These are phyloP conservation scores for Kuraishia capsulata DNA, from an alignment of 805 yeast genomes.

Conservation along the genomic window DNA sequence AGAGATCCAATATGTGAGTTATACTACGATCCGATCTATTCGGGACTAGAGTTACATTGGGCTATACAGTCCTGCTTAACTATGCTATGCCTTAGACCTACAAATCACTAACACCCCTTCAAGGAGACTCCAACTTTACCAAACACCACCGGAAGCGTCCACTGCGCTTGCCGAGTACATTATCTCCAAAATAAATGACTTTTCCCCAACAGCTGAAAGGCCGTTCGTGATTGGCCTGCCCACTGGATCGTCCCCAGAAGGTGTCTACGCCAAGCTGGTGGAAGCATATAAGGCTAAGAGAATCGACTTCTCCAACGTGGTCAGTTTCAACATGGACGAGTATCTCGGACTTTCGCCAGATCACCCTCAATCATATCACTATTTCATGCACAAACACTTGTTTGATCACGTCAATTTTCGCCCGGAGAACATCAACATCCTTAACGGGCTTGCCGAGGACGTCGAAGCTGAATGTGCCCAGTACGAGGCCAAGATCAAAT, in stretches of 20 bases:
- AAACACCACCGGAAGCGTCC: constrained; percentile 30
- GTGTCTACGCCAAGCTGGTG: constrained; percentile 37
- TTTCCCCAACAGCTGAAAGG: constrained; percentile 30
- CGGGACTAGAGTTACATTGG: no score
- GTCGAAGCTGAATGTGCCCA: constrained; percentile 33
- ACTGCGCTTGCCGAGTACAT: constrained; percentile 36
- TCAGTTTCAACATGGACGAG: constrained; percentile 57
- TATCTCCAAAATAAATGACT: constrained; percentile 30
- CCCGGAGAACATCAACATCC: constrained; percentile 39
- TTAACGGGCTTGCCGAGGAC: constrained; percentile 41
- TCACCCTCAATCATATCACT: constrained; percentile 44
- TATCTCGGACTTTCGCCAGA: constrained; percentile 39
- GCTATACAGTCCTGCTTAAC: no score
- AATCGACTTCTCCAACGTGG: constrained; percentile 41
- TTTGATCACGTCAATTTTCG: constrained; percentile 49
- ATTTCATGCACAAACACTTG: constrained; percentile 47
- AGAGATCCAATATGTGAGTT: no score
- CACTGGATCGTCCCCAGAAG: constrained; percentile 55
- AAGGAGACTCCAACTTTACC: constrained; percentile 18
- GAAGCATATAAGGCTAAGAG: constrained; percentile 30
- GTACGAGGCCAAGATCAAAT: constrained; percentile 39
- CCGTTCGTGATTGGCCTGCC: constrained; percentile 54
- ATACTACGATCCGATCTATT: no score
- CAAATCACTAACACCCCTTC: no score
- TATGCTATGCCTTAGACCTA: no score